Evolutionary conservation across 2,329 filamentous ascomycete genomes (phyloP).

Genomic region (Thielaviopsis ethacetica): DNA sequence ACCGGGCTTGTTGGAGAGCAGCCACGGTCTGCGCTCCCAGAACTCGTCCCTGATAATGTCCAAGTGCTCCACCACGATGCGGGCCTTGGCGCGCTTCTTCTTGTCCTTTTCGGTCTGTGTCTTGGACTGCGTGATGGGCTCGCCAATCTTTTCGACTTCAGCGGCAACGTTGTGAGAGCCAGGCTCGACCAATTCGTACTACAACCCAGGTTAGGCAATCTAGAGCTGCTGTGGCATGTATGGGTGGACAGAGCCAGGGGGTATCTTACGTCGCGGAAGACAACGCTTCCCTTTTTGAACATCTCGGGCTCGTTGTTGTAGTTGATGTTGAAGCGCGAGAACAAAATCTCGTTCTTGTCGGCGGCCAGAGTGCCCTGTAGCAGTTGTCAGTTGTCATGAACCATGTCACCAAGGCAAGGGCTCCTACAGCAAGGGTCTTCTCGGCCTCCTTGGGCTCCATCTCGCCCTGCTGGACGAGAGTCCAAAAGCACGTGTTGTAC

Average conservation of each 20-base stretch:
- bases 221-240: not conserved
- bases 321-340: constrained; percentile 76
- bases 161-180: constrained; percentile 28
- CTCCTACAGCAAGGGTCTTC: constrained; percentile 53
- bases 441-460: constrained; percentile 68
- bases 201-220: not conserved
- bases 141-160: constrained; percentile 32
- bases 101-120: constrained; percentile 70
- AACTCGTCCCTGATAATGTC: constrained; percentile 95
- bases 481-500: constrained; percentile 96
- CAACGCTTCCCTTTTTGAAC: constrained; percentile 80
- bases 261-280: constrained; percentile 61
- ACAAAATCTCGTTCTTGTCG: constrained; percentile 95
- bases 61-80: constrained; percentile 66
- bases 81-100: constrained; percentile 66
- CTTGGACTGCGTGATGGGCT: constrained; percentile 47
- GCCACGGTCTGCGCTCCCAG: constrained; percentile 76
- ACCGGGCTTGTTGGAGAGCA: constrained; percentile 58
- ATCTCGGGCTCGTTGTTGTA: constrained; percentile 95
- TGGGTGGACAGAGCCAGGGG: too few species aligned
- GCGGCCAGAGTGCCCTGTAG: constrained; percentile 59
- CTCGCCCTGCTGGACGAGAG: constrained; percentile 61
- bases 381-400: constrained; percentile 13
- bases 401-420: not conserved
- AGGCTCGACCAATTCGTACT: constrained; percentile 58